Evolutionary conservation across 768 basidiomycete species (phyloP), one percentile per base, ranked within the genome.

Genomic region (Boletus edulis): DNA sequence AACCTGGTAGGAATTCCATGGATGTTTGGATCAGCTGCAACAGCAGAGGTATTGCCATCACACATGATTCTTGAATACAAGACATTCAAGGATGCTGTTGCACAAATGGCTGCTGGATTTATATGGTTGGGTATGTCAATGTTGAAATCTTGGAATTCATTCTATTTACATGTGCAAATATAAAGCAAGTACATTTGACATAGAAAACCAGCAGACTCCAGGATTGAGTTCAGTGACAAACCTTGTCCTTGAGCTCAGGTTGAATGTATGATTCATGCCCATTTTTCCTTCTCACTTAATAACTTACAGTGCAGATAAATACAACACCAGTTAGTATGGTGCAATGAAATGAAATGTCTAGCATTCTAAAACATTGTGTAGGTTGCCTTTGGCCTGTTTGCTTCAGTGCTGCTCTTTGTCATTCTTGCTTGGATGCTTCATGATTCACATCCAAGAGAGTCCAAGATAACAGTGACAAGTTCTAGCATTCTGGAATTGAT

Each of bases 81-180:
- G 8, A 35, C 50, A 20, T 43, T 60, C 37, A 45, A 60, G 34
- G n/a, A 43, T 57, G 49, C 45, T 18, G n/a, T 57, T 11, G 51
- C 52, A 37, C 35, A 47, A 6, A 12, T 34, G 2, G 24, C 48
- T 42, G 55, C 58, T 3, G 29, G 29, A 39, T 39, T 43, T 18
- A 32, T 59, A 12, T 59, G 58, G 58, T 5, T 54, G n/a, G 51
- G 59, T 57, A 40, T 57, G 44, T 34, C 2, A 14, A 43, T 17
- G 9, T 6, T n/a, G 15, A 17, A 39, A 17, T n/a, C 5, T n/a
- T 39, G 14, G 0, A 0, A 15, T n/a, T 7, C 17, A 17, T n/a
- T 39, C 38, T 39, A 13, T 13, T 39, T n/a, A 39, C 8, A 37
- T 24, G 5, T 12, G 20, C 1, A 24, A 22, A 39, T 17, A 22